Percentiles rank a stretch among this genome's conserved stretches.
phyloP scores from a whole-genome alignment of 768 basidiomycete genomes.

The Trametes cinnabarina region DNA sequence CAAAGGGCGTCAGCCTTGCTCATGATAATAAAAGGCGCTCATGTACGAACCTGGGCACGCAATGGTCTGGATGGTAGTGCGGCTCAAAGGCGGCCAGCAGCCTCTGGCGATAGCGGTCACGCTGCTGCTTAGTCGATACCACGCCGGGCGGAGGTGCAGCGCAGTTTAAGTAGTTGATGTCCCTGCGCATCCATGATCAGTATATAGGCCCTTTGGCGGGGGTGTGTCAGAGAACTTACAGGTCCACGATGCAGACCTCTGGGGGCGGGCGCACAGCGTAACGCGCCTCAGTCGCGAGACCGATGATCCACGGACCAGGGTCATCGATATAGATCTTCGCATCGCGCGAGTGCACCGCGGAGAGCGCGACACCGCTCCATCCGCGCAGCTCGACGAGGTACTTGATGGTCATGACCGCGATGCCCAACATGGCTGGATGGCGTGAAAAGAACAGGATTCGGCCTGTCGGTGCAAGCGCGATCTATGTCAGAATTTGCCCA shows the following conservation, averaged over 20 bases:
- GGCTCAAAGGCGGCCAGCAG: slow-evolving; percentile 78
- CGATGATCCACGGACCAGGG: slow-evolving; percentile 96
- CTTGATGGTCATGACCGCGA: slow-evolving; percentile 86
- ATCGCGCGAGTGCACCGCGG: slow-evolving; percentile 84
- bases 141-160: slow-evolving; percentile 72
- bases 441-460: slow-evolving; percentile 85
- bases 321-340: slow-evolving; percentile 93
- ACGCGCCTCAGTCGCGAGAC: slow-evolving; percentile 80
- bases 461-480: slow-evolving; percentile 85
- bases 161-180: slow-evolving; percentile 57
- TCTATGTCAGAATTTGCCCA: slow-evolving; percentile 38
- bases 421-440: slow-evolving; percentile 89
- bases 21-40: neutral
- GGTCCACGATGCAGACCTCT: slow-evolving; percentile 73
- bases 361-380: slow-evolving; percentile 86
- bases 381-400: slow-evolving; percentile 91
- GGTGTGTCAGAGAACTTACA: slow-evolving; percentile 45
- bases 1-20: slow-evolving; percentile 10
- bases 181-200: slow-evolving; percentile 13
- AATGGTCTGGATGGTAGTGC: slow-evolving; percentile 88
- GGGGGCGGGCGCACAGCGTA: slow-evolving; percentile 71
- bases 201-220: neutral
- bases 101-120: slow-evolving; percentile 75
- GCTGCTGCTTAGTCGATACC: slow-evolving; percentile 74
- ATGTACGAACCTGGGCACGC: slow-evolving; percentile 59